phyloP scores from a whole-genome alignment of 345 rosid genomes.

The Bruguiera sexangula region DNA sequence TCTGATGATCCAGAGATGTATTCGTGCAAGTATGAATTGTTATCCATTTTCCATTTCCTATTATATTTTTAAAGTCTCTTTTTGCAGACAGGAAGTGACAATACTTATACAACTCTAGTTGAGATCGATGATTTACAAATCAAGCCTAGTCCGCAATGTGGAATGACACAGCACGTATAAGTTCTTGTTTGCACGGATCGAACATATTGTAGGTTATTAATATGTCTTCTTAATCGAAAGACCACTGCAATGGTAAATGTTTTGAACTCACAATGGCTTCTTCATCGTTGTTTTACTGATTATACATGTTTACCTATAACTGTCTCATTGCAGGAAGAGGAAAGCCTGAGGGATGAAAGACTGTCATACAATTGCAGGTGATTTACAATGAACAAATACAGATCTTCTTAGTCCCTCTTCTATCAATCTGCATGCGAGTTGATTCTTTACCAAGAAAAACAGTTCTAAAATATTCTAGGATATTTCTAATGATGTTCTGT shows the following conservation, averaged over 20 bases:
- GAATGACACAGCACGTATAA: slow-evolving; percentile 95
- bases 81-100: slow-evolving; percentile 96
- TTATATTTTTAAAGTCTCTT: too few relatives aligned
- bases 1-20: too few relatives aligned
- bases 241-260: background rate
- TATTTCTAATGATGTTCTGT: background rate
- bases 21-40: background rate
- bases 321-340: slow-evolving; percentile 70
- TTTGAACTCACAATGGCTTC: background rate
- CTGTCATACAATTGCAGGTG: slow-evolving; percentile 12
- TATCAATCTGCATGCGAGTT: slow-evolving; percentile 64
- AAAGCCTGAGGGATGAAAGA: slow-evolving; percentile 81
- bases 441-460: background rate
- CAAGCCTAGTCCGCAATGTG: slow-evolving; percentile 72
- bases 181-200: slow-evolving; percentile 86
- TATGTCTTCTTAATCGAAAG: background rate
- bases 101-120: slow-evolving; percentile 94
- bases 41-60: too few relatives aligned
- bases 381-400: slow-evolving; percentile 85
- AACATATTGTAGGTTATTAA: slow-evolving; percentile 2
- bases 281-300: too few relatives aligned
- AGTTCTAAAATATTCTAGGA: too few relatives aligned
- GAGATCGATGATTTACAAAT: slow-evolving; percentile 75
- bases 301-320: background rate
- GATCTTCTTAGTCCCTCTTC: slow-evolving; percentile 95